Conservation (phyloP, 2,329 filamentous ascomycete genomes). For the Colletotrichum australisinense region DNA sequence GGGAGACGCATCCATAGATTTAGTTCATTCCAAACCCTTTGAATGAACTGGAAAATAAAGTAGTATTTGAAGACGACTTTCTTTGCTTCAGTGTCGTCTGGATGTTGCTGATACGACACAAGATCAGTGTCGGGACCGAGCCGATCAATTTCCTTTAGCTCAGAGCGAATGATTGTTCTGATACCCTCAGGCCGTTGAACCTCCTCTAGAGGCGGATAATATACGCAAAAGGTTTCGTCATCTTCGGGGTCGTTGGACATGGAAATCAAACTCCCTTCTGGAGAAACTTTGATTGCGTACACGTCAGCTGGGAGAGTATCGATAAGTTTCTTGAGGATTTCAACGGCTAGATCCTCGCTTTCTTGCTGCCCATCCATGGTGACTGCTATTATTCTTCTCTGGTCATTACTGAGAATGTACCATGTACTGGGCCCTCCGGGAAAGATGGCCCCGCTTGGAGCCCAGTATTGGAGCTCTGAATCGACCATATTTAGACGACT, state of each 20-base stretch:
- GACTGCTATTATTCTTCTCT: conserved; percentile 43
- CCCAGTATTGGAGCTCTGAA: neutral
- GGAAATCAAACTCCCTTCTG: neutral
- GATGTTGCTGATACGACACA: neutral
- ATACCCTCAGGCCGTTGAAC: neutral
- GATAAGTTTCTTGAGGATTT: conserved; percentile 40
- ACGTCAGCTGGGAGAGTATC: conserved; percentile 36
- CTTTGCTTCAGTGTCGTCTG: neutral
- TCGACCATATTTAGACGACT: neutral
- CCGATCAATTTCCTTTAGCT: neutral
- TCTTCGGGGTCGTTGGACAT: neutral
- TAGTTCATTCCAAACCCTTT: neutral
- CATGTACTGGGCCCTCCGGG: conserved; percentile 41
- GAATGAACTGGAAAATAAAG: neutral
- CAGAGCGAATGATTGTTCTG: neutral
- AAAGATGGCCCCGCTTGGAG: neutral
- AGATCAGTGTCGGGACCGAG: neutral
- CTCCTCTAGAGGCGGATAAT: neutral
- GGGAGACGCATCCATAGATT: neutral
- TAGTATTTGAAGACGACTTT: neutral
- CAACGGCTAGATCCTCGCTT: conserved; percentile 39
- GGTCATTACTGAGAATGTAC: conserved; percentile 43
- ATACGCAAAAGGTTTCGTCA: neutral
- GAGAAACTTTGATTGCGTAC: conserved; percentile 40
- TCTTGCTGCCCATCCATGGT: conserved; percentile 44